Base-by-base conservation (phyloP, 2,329 filamentous ascomycete genomes). In the Fusarium humuli region DNA sequence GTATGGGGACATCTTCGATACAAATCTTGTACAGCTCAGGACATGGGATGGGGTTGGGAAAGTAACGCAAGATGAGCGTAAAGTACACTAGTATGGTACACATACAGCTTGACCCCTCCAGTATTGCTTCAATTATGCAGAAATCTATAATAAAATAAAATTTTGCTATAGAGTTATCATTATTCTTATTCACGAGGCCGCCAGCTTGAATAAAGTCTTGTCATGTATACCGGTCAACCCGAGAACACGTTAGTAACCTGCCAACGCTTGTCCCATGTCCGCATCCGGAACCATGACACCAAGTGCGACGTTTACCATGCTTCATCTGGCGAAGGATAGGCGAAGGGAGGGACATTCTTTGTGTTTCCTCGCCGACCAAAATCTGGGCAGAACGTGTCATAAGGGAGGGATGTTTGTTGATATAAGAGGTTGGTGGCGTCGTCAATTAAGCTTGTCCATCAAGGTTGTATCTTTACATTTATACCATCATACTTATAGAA, bases 311-410 rank as follows among this genome's bases (percentile, higher is more conserved):
- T 29, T 44, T 49, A 11, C 34, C 49, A 49, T 69, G 65, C 65
- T 69, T 69, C 65, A 69, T 69, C 23, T 69, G 49, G 65, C 54
- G 59, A 69, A 59, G 23, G 6, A 54, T 59, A 59, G 44, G 48
- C 65, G 53, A 67, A 25, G 32, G 12, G 20, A 14, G 30, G 23
- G 4, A 41, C 40, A n/a, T 27, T 18, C 2, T 18, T 12, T 9
- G 10, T 22, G 63, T 61, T 67, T 61, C 62, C 55, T 29, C 14
- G 32, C 25, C 25, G 59, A 62, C 57, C 16, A 13, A 18, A 16
- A 5, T 29, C 27, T 29, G 27, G 27, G 27, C 27, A 29, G 18
- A 9, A 10, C 13, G 49, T 49, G 47, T 23, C 61, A 34, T 14
- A 37, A 29, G 34, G 23, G 9, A 7, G 13, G 18, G 3, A 16